phyloP scores from a whole-genome alignment of 2,329 filamentous ascomycete species.

The Alternaria rosae region DNA sequence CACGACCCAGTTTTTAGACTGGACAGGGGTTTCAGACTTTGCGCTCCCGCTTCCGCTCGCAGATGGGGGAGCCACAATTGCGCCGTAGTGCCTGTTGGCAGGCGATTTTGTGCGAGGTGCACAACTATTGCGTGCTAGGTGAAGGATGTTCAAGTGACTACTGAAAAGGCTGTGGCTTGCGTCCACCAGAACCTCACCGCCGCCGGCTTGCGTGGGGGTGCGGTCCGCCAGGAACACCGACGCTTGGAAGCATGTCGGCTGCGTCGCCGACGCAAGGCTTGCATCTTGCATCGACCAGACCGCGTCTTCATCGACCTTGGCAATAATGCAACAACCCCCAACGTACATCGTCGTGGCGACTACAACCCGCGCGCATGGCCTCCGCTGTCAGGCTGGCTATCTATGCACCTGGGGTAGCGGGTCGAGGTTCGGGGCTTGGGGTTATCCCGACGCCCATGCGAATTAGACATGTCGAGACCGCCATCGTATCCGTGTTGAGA shows the following conservation, averaged over 20 bases:
- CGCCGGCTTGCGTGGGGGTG: slow-evolving; percentile 1
- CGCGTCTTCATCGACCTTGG: not conserved
- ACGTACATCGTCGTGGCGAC: slow-evolving; percentile 3
- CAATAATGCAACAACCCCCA: slow-evolving; percentile 3
- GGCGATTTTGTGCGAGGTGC: slow-evolving; percentile 16
- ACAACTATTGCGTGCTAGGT: slow-evolving; percentile 8
- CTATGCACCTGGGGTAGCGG: slow-evolving; percentile 7
- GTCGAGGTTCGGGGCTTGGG: slow-evolving; percentile 1
- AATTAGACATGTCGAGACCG: not conserved
- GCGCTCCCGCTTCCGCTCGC: slow-evolving; percentile 10
- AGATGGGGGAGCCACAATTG: slow-evolving; percentile 10
- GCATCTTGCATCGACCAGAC: slow-evolving; percentile 6
- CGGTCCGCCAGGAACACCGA: slow-evolving; percentile 7
- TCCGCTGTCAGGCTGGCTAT: not conserved
- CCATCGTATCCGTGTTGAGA: slow-evolving; percentile 1
- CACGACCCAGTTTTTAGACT: slow-evolving; percentile 14
- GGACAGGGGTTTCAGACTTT: slow-evolving; percentile 19
- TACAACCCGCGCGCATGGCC: slow-evolving; percentile 7
- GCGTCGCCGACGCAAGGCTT: slow-evolving; percentile 6
- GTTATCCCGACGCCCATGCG: not conserved
- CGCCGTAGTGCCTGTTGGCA: slow-evolving; percentile 12
- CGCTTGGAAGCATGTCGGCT: slow-evolving; percentile 3
- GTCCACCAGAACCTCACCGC: slow-evolving; percentile 2
- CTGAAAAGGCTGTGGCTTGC: slow-evolving; percentile 5
- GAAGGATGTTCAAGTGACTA: not conserved